Evolutionary conservation across 2,329 filamentous ascomycete species (phyloP), one percentile per base, ranked within the genome.

Genomic region (Pseudogymnoascus sp.): DNA sequence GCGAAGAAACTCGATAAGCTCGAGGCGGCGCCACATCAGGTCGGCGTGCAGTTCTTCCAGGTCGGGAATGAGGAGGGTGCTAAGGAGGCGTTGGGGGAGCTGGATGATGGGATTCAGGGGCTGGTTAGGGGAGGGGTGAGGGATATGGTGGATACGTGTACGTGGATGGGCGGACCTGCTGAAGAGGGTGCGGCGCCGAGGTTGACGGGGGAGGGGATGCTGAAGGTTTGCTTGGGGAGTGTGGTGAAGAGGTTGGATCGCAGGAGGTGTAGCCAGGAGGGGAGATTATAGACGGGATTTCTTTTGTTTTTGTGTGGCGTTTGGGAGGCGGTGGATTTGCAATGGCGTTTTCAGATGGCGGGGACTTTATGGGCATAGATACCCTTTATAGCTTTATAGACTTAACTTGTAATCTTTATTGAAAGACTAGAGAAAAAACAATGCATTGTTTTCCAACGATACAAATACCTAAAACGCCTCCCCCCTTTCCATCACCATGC

Each of bases 31-130:
- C 81, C 86, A 0, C 89, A 89, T 79, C 94, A 97, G 77, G 79
- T 97, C 7, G 93, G 93, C 35, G 85, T 97, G 63, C 93, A 97
- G 74, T 97, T 97, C 78, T 96, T 97, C 79, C 93, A 97, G 75
- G 89, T 97, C 49, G 93, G 94, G 63, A 81, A 83, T 59, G 90
- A 96, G 68, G 71, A 76, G 0, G 77, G 74, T 0, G 93, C 92
- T 0, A 79, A 80, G 1, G 75, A 80, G 67, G 85, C 88, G 62
- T 78, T 97, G 39, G 77, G 82, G 68, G 80, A 86, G 55, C 79
- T 97, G 6, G 93, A 97, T 71, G 90, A 97, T 72, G 82, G 82
- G 3, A 76, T 94, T 37, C 77, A 75, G 1, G 78, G 81, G 43
- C 70, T 83, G n/a, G 77, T 79, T 26, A 76, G 80, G 31, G 77